Evolutionary conservation across 371 early-diverging fungal genomes (phyloP).

Genomic region (Mortierella sp.): DNA sequence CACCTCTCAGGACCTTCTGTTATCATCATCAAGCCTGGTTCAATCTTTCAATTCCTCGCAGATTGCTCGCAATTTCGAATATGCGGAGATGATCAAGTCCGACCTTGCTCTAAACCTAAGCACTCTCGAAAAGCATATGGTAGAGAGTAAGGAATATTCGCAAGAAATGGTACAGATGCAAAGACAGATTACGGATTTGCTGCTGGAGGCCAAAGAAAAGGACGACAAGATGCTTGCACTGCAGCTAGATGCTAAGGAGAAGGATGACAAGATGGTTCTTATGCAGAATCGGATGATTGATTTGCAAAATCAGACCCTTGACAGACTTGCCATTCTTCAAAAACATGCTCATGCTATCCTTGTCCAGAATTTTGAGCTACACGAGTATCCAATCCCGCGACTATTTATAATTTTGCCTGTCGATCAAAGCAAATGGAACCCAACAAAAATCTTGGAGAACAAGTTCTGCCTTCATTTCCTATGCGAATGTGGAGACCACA

Average conservation of each 20-base stretch:
- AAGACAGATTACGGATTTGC: constrained; percentile 4
- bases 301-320: constrained; percentile 4
- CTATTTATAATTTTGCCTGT: constrained; percentile 11
- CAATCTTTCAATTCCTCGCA: not conserved
- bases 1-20: not conserved
- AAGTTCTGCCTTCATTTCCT: constrained; percentile 17
- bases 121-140: not conserved
- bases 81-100: not conserved
- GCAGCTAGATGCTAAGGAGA: constrained; percentile 8
- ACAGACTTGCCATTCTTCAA: constrained; percentile 13
- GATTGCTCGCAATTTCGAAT: not conserved
- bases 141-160: not conserved
- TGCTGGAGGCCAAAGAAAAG: constrained; percentile 10
- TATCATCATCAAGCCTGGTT: constrained; percentile 1
- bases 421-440: constrained; percentile 9
- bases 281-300: constrained; percentile 6
- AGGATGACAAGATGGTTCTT: not conserved
- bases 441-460: not conserved
- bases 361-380: constrained; percentile 5
- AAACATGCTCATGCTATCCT: constrained; percentile 16
- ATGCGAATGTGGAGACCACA: constrained; percentile 16
- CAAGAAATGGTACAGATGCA: not conserved
- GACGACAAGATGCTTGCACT: constrained; percentile 6
- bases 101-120: not conserved
- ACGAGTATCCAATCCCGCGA: constrained; percentile 1